A percentile compares a stretch with the other conserved stretches of the same genome.
phyloP scores from a whole-genome alignment of 495 filamentous ascomycete species.

The Endocarpon pusillum region DNA sequence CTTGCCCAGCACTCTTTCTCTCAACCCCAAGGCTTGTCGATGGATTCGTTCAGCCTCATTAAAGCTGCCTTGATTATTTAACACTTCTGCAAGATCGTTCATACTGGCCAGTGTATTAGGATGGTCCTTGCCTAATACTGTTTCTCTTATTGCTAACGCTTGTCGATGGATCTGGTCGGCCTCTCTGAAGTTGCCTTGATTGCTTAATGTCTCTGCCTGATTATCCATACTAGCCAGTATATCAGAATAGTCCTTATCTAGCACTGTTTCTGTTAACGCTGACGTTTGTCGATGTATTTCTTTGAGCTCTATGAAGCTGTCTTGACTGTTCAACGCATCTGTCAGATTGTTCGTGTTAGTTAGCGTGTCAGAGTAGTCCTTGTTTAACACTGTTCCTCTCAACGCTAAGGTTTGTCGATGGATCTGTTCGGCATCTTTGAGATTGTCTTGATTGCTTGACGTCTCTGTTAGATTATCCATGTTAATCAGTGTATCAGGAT shows the following conservation, averaged over 20 bases:
- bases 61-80: not conserved
- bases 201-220: not conserved
- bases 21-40: conserved; percentile 7
- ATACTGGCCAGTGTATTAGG: conserved; percentile 4
- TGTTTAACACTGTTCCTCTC: no score
- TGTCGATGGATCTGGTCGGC: conserved; percentile 7
- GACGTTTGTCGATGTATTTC: conserved; percentile 6
- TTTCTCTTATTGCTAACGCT: conserved; percentile 8
- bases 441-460: no score
- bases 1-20: conserved; percentile 15
- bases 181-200: conserved; percentile 6
- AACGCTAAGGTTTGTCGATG: no score
- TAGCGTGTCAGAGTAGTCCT: no score
- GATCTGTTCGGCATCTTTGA: no score
- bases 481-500: conserved; percentile 12
- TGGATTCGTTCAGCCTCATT: not conserved
- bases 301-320: no score
- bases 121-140: conserved; percentile 11
- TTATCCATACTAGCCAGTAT: conserved; percentile 2
- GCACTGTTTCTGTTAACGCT: conserved; percentile 4
- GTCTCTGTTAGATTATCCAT: conserved; percentile 13
- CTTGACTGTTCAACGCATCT: no score
- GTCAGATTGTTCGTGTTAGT: no score
- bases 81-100: conserved; percentile 6
- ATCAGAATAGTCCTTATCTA: conserved; percentile 2